Base-by-base conservation (phyloP, 176 grass and related monocot species). In the barley (Hordeum vulgare) region DNA sequence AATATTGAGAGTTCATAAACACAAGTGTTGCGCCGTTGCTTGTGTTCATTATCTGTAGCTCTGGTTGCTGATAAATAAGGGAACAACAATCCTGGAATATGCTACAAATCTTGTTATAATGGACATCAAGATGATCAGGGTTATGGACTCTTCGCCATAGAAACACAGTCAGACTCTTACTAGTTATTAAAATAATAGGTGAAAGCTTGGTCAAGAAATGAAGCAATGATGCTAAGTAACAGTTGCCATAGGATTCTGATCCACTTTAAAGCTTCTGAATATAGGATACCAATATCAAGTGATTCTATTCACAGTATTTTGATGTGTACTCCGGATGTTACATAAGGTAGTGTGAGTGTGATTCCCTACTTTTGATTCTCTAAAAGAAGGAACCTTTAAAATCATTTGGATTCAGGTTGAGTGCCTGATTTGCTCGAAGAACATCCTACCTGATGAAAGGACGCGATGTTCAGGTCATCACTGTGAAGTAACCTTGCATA, bases 401-500 rank as follows among this genome's bases (percentile, higher is more conserved):
- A 64, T 82, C 6, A 41, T 95, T 85, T 83, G 51, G 80, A 84
- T 80, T 80, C 77, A 96, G 94, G 83, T 91, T 44, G 88, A 96
- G 42, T 96, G 90, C 85, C 64, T 76, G 33, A 80, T 89, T 82
- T 96, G 94, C 81, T 85, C 74, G 3, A 85, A 78, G 88, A 77
- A 61, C 75, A 89, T 96, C 76, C 39, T 79, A 18, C 76, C 77
- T 74, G 77, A 72, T 82, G 88, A 96, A 90, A 92, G 85, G 85
- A 75, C 66, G 23, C 60, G 84, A 84, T 96, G 94, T 77, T 80
- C 83, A 63, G 88, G 77, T 71, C 35, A 40, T 81, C 64, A 61
- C 81, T 96, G 94, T 79, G 75, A 87, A 77, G 81, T 77, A 82
- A 86, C 57, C 40, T 93, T 96, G 72, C 90, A 96, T 74, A 76